phyloP scores from a whole-genome alignment of 495 filamentous ascomycete species.

The Xanthoparmelia taractica region DNA sequence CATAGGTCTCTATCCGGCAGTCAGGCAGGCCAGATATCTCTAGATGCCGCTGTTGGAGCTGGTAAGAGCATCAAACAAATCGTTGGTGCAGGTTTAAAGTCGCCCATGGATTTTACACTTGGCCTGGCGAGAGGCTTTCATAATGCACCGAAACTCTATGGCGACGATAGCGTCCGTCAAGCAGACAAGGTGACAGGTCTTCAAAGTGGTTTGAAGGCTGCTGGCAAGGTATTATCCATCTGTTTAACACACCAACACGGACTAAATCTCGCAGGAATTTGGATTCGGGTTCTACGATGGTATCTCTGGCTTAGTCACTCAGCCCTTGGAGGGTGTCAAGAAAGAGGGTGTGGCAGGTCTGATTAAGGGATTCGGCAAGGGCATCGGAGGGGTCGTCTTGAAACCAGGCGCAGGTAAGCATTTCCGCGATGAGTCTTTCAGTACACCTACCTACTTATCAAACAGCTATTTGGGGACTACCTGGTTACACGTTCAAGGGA shows the following conservation, averaged over 20 bases:
- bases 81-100: conserved; percentile 60
- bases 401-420: conserved; percentile 60
- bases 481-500: conserved; percentile 67
- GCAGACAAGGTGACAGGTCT: conserved; percentile 64
- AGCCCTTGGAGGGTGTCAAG: conserved; percentile 57
- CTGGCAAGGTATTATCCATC: conserved; percentile 41
- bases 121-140: conserved; percentile 77
- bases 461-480: conserved; percentile 52
- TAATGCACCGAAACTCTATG: conserved; percentile 72
- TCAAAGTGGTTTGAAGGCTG: conserved; percentile 56
- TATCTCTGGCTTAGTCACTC: conserved; percentile 63
- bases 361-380: conserved; percentile 68
- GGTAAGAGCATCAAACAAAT: conserved; percentile 60
- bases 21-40: conserved; percentile 28
- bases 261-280: conserved; percentile 43
- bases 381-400: conserved; percentile 59
- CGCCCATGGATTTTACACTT: conserved; percentile 73
- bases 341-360: conserved; percentile 63
- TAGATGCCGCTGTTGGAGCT: conserved; percentile 52
- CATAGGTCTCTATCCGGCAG: conserved; percentile 18
- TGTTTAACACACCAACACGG: background rate
- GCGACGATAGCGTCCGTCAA: conserved; percentile 63
- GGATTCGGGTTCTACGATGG: conserved; percentile 62
- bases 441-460: conserved; percentile 12
- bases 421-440: conserved; percentile 3